phyloP scores from a whole-genome alignment of 305 asterid genomes.

The Solanum aculeatissimum region DNA sequence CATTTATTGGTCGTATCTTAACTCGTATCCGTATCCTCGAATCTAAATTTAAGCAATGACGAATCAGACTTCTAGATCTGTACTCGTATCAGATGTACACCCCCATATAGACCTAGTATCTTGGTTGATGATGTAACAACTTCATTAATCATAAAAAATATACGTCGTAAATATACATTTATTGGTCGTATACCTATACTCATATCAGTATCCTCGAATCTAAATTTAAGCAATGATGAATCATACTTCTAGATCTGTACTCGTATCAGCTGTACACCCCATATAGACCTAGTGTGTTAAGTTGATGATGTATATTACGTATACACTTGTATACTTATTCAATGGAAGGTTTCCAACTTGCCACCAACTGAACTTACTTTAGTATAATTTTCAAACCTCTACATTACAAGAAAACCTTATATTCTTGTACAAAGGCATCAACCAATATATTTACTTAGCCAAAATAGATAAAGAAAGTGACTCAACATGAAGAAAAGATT shows the following conservation, averaged over 20 bases:
- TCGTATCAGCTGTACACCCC: background rate
- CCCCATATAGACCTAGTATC: background rate
- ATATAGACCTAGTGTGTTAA: background rate
- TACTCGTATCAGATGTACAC: background rate
- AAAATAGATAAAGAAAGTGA: background rate
- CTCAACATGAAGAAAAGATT: background rate
- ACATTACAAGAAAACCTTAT: slow-evolving; percentile 36
- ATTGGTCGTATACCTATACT: background rate
- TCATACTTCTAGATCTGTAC: background rate
- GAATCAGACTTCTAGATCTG: background rate
- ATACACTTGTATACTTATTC: background rate
- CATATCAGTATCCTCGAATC: background rate
- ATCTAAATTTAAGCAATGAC: background rate
- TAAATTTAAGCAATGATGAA: background rate
- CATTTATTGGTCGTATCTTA: background rate
- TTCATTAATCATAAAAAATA: background rate
- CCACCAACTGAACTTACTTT: slow-evolving; percentile 40
- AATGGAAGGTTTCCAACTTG: slow-evolving; percentile 57
- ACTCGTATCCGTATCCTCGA: background rate
- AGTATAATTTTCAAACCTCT: slow-evolving; percentile 15
- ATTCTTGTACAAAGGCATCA: background rate
- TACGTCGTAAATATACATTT: background rate
- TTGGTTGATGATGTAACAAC: background rate
- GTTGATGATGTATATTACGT: background rate
- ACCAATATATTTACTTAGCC: background rate